A percentile compares a stretch with the other conserved stretches of the same genome.
These are phyloP conservation scores for Fusarium sp. DNA, from an alignment of 2,329 filamentous ascomycete genomes.

Conservation along the genomic window DNA sequence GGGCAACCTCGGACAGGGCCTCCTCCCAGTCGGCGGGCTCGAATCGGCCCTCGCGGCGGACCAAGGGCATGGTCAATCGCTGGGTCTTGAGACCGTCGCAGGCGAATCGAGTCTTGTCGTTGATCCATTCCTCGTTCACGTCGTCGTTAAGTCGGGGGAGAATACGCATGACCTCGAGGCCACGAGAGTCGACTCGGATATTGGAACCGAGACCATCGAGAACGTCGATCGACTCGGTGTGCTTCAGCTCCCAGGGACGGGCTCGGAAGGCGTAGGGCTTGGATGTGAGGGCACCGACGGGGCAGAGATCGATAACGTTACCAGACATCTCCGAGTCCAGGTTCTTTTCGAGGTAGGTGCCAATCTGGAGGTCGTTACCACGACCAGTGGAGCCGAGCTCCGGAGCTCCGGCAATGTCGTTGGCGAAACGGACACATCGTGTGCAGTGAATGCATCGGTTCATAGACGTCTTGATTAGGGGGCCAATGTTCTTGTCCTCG, in stretches of 20 bases:
- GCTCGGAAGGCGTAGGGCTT: slow-evolving; percentile 99
- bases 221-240: slow-evolving; percentile 96
- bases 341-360: slow-evolving; percentile 95
- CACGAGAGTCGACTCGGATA: slow-evolving; percentile 93
- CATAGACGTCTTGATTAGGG: slow-evolving; percentile 99
- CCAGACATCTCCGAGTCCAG: slow-evolving; percentile 95
- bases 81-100: slow-evolving; percentile 98
- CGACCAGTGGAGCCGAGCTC: slow-evolving; percentile 95
- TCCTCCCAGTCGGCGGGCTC: slow-evolving; percentile 96
- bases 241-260: slow-evolving; percentile 96
- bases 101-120: slow-evolving; percentile 97
- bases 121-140: slow-evolving; percentile 99
- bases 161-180: slow-evolving; percentile 96
- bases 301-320: slow-evolving; percentile 98
- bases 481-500: slow-evolving; percentile 99
- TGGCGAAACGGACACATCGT: slow-evolving; percentile 96
- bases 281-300: slow-evolving; percentile 94
- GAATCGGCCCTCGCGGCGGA: slow-evolving; percentile 92
- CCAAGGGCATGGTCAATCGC: slow-evolving; percentile 90
- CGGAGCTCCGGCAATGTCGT: slow-evolving; percentile 95
- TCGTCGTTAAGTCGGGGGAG: slow-evolving; percentile 96
- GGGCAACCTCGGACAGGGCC: slow-evolving; percentile 88
- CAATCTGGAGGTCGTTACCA: slow-evolving; percentile 98
- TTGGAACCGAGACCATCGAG: slow-evolving; percentile 94
- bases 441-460: slow-evolving; percentile 99